Conservation (phyloP, 345 rosid genomes). For the Cardamine occulta region DNA sequence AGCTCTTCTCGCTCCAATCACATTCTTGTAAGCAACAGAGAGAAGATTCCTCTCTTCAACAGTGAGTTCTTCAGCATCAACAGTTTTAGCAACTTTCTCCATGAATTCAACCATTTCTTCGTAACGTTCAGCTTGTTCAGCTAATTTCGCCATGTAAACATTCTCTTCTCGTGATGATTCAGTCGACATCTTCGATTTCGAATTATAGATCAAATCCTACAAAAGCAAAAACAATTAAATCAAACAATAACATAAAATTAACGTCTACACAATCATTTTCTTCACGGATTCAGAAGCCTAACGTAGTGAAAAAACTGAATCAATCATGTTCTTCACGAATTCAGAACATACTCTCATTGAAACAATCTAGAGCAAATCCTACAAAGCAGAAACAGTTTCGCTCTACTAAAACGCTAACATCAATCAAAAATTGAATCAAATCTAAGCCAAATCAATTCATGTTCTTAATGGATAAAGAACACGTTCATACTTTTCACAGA, state of each 20-base stretch:
- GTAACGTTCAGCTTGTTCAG: conserved; percentile 97
- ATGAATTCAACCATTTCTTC: conserved; percentile 99
- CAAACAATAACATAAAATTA: background rate
- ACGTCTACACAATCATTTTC: background rate
- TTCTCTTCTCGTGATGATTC: conserved; percentile 78
- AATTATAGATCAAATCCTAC: conserved; percentile 39
- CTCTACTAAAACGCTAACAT: too few species aligned
- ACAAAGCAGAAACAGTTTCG: background rate
- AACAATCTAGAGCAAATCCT: conserved; percentile 28
- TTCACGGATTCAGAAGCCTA: background rate
- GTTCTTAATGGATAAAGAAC: background rate
- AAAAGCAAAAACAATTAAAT: conserved; percentile 5
- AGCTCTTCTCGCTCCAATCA: conserved; percentile 96
- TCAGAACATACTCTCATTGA: background rate
- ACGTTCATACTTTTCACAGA: background rate
- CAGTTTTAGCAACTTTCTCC: conserved; percentile 94
- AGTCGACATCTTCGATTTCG: conserved; percentile 60
- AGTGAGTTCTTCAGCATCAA: conserved; percentile 79
- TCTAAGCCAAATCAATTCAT: background rate
- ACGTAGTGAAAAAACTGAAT: background rate
- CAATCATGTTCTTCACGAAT: background rate
- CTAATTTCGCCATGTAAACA: conserved; percentile 96
- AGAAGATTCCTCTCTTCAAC: conserved; percentile 97
- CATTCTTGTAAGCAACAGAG: conserved; percentile 97
- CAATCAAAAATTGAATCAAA: background rate